Evolutionary conservation across 129 eudicot species (phyloP).

Genomic region (Erigeron canadensis): DNA sequence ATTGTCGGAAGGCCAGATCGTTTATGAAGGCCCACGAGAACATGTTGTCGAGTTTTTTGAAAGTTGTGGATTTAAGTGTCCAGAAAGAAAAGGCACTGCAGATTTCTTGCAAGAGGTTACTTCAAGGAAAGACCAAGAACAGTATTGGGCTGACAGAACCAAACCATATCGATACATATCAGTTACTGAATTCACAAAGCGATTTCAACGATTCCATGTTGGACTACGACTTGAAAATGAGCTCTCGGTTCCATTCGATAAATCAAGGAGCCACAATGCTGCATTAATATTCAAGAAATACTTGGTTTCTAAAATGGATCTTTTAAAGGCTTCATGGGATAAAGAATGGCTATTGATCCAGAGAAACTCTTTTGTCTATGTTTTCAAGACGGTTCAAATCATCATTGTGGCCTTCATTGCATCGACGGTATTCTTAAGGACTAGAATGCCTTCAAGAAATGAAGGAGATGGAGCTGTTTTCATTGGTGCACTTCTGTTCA

Average conservation of each 20-base stretch:
- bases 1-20: slow-evolving; percentile 91
- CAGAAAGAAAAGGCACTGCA: slow-evolving; percentile 93
- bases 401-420: slow-evolving; percentile 50
- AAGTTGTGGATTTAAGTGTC: slow-evolving; percentile 86
- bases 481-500: slow-evolving; percentile 57
- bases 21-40: slow-evolving; percentile 91
- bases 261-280: slow-evolving; percentile 54
- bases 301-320: slow-evolving; percentile 52
- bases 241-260: slow-evolving; percentile 58
- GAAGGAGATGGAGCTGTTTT: slow-evolving; percentile 55
- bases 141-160: slow-evolving; percentile 69
- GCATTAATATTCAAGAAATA: slow-evolving; percentile 62
- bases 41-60: slow-evolving; percentile 84
- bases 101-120: slow-evolving; percentile 99
- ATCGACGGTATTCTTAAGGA: slow-evolving; percentile 53
- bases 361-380: slow-evolving; percentile 60
- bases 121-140: slow-evolving; percentile 82
- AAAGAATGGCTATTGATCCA: slow-evolving; percentile 70
- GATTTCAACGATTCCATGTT: slow-evolving; percentile 60
- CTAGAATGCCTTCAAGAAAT: slow-evolving; percentile 36
- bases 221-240: slow-evolving; percentile 56
- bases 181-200: slow-evolving; percentile 48
- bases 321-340: slow-evolving; percentile 63
- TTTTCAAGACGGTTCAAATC: slow-evolving; percentile 61
- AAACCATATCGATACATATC: slow-evolving; percentile 55